Conservation (phyloP, 306 rosid genomes). For the Prosopis cineraria region DNA sequence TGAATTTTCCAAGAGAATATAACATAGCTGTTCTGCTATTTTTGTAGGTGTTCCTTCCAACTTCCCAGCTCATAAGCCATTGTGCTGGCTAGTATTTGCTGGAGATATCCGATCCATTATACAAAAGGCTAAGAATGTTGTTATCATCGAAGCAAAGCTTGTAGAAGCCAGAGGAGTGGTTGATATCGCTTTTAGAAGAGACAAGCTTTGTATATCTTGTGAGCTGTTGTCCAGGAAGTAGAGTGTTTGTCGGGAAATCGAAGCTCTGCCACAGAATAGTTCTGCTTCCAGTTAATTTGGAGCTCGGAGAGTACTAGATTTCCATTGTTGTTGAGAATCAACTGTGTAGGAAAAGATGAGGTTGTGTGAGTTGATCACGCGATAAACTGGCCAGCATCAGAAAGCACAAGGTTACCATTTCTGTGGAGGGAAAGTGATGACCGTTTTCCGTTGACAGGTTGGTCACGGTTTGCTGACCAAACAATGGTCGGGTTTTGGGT, state of each 20-base stretch:
- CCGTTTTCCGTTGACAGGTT: conserved; percentile 38
- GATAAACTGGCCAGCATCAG: conserved; percentile 22
- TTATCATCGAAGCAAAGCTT: too few relatives aligned
- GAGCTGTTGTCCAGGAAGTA: conserved; percentile 45
- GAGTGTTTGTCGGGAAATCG: too few relatives aligned
- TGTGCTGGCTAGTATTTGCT: too few relatives aligned
- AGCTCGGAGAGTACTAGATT: conserved; percentile 28
- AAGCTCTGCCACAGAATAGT: too few relatives aligned
- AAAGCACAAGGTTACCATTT: conserved; percentile 22
- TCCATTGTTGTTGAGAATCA: too few relatives aligned
- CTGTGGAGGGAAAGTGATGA: conserved; percentile 34
- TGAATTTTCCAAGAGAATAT: background rate
- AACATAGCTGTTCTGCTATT: conserved; percentile 5
- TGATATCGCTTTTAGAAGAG: conserved; percentile 36
- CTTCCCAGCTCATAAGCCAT: background rate
- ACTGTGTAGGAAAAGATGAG: background rate
- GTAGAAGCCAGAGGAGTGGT: conserved; percentile 24
- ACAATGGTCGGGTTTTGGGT: conserved; percentile 30
- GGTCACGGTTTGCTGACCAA: conserved; percentile 53
- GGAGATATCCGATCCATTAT: too few relatives aligned
- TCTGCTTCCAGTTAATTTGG: background rate
- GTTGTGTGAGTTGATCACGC: conserved; percentile 39
- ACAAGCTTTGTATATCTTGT: conserved; percentile 36
- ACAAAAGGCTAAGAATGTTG: too few relatives aligned
- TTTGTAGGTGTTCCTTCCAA: conserved; percentile 15